phyloP scores from a whole-genome alignment of 2,329 filamentous ascomycete species.

The Trichoderma sp. region DNA sequence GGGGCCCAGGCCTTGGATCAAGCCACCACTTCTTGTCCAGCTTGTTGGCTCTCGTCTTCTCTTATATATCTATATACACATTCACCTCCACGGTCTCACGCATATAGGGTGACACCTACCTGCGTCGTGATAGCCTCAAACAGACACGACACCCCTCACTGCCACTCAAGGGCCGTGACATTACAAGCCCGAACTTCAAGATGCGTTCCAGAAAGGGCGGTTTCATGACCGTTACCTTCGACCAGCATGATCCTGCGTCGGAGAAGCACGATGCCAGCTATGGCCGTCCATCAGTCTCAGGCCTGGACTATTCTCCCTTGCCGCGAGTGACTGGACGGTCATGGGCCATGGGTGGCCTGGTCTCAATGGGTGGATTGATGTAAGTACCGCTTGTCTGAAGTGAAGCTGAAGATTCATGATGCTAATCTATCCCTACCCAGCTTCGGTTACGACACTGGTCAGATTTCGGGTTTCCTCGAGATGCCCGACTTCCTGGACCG shows the following conservation, averaged over 20 bases:
- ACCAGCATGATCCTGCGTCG: slow-evolving; percentile 47
- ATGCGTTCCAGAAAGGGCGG: slow-evolving; percentile 30
- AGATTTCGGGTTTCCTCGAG: slow-evolving; percentile 59
- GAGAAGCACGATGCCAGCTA: slow-evolving; percentile 40
- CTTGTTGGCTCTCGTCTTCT: background rate
- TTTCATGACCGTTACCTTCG: slow-evolving; percentile 45
- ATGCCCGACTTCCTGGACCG: slow-evolving; percentile 59
- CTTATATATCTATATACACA: background rate
- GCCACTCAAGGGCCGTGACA: slow-evolving; percentile 16
- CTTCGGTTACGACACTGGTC: slow-evolving; percentile 55
- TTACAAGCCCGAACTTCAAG: background rate
- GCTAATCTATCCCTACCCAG: slow-evolving; percentile 29
- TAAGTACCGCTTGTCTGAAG: slow-evolving; percentile 33
- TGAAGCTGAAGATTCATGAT: background rate
- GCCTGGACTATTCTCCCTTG: slow-evolving; percentile 51
- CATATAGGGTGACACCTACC: background rate
- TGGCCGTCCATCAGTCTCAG: slow-evolving; percentile 41
- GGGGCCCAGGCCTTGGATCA: background rate
- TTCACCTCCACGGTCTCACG: background rate
- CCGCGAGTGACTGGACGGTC: slow-evolving; percentile 45
- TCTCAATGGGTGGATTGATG: slow-evolving; percentile 52
- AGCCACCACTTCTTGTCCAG: background rate
- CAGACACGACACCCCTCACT: background rate
- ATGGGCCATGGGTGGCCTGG: slow-evolving; percentile 44
- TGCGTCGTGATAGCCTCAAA: background rate